Conservation (phyloP, 2,329 filamentous ascomycete species). For the Zelopaecilomyces penicillatus region DNA sequence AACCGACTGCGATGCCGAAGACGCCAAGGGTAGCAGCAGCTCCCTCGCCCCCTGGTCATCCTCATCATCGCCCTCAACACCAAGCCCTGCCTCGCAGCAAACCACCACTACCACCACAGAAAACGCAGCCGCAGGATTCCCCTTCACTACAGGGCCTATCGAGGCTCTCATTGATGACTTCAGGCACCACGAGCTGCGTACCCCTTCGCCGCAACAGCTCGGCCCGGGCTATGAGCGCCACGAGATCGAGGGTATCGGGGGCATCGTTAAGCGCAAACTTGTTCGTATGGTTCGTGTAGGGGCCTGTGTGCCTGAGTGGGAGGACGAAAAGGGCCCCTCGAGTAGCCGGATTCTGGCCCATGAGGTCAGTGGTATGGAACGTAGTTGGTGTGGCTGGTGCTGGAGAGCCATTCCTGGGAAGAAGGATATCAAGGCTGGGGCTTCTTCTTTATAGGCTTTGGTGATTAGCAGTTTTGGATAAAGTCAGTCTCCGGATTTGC, state of each 20-base stretch:
- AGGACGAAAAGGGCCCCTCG: slow-evolving; percentile 57
- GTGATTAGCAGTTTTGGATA: too few species aligned
- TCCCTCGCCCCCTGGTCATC: slow-evolving; percentile 10
- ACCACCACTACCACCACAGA: slow-evolving; percentile 13
- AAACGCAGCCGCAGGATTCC: slow-evolving; percentile 10
- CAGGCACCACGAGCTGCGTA: slow-evolving; percentile 25
- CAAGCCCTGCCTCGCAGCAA: slow-evolving; percentile 7
- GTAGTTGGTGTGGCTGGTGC: slow-evolving; percentile 94
- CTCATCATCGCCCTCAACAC: slow-evolving; percentile 11
- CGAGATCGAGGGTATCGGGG: slow-evolving; percentile 86
- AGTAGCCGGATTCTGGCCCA: slow-evolving; percentile 48
- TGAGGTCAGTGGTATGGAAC: slow-evolving; percentile 58
- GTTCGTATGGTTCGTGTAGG: slow-evolving; percentile 75
- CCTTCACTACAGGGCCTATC: slow-evolving; percentile 12
- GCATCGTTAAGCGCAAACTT: slow-evolving; percentile 79
- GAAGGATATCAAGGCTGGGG: slow-evolving; percentile 29
- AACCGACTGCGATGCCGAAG: slow-evolving; percentile 75
- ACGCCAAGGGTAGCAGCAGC: slow-evolving; percentile 42
- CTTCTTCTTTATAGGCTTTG: slow-evolving; percentile 10
- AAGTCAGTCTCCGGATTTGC: too few species aligned
- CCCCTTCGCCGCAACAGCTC: slow-evolving; percentile 39
- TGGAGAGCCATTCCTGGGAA: slow-evolving; percentile 60
- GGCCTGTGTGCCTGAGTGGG: slow-evolving; percentile 76
- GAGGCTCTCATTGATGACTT: slow-evolving; percentile 22
- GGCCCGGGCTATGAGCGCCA: slow-evolving; percentile 73